A percentile compares a stretch with the other conserved stretches of the same genome.
These are phyloP conservation scores for Ophiostoma novo-ulmi DNA, from an alignment of 2,329 filamentous ascomycete species.

Conservation along the genomic window DNA sequence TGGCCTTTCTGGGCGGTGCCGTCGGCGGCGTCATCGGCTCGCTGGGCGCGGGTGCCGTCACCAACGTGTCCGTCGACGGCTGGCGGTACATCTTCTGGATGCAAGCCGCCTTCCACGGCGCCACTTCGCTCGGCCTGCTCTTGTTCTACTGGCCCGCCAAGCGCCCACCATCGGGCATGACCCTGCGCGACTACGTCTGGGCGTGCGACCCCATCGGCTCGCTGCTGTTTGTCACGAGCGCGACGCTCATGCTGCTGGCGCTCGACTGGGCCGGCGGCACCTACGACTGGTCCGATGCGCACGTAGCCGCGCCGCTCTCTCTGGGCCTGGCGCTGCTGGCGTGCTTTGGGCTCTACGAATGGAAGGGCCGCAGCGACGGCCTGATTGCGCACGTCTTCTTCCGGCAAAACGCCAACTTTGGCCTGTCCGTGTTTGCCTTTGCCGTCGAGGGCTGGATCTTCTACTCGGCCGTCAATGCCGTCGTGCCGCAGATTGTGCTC, in stretches of 20 bases:
- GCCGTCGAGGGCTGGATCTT: slow-evolving; percentile 56
- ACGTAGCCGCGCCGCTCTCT: slow-evolving; percentile 40
- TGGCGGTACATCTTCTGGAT: slow-evolving; percentile 58
- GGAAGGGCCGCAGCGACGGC: slow-evolving; percentile 50
- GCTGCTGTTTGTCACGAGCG: slow-evolving; percentile 39
- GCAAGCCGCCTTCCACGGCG: slow-evolving; percentile 49
- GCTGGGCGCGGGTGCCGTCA: slow-evolving; percentile 49
- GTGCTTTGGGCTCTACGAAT: slow-evolving; percentile 43
- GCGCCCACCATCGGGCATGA: slow-evolving; percentile 36
- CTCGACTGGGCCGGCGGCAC: slow-evolving; percentile 44
- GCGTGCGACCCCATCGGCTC: slow-evolving; percentile 46
- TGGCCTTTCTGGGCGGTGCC: slow-evolving; percentile 47
- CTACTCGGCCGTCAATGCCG: slow-evolving; percentile 48
- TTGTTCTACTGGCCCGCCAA: slow-evolving; percentile 45
- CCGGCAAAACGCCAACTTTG: slow-evolving; percentile 49
- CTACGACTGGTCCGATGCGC: slow-evolving; percentile 39
- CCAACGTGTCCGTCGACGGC: slow-evolving; percentile 42
- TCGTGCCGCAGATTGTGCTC: slow-evolving; percentile 46
- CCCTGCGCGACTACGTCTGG: slow-evolving; percentile 41
- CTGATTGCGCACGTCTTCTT: slow-evolving; percentile 55
- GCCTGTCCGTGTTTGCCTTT: slow-evolving; percentile 51
- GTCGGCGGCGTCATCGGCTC: slow-evolving; percentile 47
- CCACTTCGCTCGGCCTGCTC: slow-evolving; percentile 45
- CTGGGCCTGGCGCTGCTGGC: slow-evolving; percentile 40
- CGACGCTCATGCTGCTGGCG: slow-evolving; percentile 42